Evolutionary conservation across 306 rosid species (phyloP).

Genomic region (Rosa lucieae): DNA sequence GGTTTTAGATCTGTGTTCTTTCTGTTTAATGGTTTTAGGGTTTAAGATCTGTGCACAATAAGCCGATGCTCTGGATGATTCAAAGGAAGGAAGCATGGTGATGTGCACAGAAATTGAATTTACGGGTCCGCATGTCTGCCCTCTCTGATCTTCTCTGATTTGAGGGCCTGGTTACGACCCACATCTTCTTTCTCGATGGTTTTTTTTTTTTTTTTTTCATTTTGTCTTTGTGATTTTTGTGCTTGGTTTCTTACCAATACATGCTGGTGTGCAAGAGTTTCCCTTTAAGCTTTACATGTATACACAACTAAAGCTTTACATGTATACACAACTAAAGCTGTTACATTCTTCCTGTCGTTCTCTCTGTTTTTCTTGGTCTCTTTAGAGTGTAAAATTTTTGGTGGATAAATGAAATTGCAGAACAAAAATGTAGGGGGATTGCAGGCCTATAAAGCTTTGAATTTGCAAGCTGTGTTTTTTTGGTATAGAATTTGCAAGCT

Average conservation of each 20-base stretch:
- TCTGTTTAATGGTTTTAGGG: not conserved
- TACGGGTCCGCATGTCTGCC: slow-evolving; percentile 84
- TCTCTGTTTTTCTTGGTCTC: not conserved
- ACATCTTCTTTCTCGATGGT: slow-evolving; percentile 25
- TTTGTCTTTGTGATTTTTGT: not conserved
- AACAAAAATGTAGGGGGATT: not conserved
- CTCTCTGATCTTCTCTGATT: slow-evolving; percentile 70
- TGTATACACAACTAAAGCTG: too few relatives aligned
- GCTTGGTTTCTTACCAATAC: not conserved
- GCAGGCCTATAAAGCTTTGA: not conserved
- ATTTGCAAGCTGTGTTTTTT: too few relatives aligned
- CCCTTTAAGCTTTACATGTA: too few relatives aligned
- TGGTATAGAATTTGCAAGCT: too few relatives aligned
- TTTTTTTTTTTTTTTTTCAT: not conserved
- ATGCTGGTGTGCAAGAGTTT: not conserved
- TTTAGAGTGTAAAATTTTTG: too few relatives aligned
- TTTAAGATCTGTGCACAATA: slow-evolving; percentile 65
- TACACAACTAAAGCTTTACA: too few relatives aligned
- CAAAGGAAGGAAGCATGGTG: slow-evolving; percentile 86
- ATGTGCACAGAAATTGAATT: slow-evolving; percentile 66
- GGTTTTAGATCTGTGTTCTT: slow-evolving; percentile 22
- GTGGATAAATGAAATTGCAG: not conserved
- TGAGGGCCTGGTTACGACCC: slow-evolving; percentile 95
- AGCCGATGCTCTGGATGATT: slow-evolving; percentile 96
- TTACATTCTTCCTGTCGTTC: not conserved